A percentile compares a stretch with the other conserved stretches of the same genome.
These are phyloP conservation scores for Colletotrichum chrysophilum DNA, from an alignment of 2,329 filamentous ascomycete genomes.

Conservation along the genomic window DNA sequence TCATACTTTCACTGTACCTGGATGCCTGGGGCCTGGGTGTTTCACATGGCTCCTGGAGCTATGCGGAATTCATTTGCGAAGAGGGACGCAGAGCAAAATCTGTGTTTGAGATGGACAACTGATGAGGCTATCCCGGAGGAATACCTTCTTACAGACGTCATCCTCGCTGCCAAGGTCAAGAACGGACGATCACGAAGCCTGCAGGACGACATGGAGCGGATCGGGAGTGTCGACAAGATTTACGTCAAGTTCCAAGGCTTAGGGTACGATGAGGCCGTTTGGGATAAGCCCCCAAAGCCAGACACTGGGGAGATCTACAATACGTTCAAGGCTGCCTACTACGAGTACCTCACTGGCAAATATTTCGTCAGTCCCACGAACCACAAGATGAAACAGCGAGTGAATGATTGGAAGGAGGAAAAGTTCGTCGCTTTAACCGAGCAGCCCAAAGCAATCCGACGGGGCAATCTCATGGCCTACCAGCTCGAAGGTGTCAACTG, in stretches of 20 bases:
- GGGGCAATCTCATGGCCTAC: constrained; percentile 89
- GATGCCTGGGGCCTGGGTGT: constrained; percentile 91
- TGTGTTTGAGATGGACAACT: constrained; percentile 65
- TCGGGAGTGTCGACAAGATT: constrained; percentile 74
- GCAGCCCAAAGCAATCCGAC: constrained; percentile 76
- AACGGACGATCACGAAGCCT: not conserved
- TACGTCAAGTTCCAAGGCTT: constrained; percentile 93
- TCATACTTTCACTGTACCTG: constrained; percentile 86
- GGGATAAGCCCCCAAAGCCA: constrained; percentile 79
- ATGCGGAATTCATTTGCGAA: constrained; percentile 82
- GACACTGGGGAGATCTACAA: constrained; percentile 72
- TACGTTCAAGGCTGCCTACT: constrained; percentile 83
- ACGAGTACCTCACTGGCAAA: constrained; percentile 82
- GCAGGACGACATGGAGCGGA: constrained; percentile 72
- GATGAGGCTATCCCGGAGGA: constrained; percentile 88
- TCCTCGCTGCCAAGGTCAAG: constrained; percentile 71
- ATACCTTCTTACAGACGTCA: constrained; percentile 83
- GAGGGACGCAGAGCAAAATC: constrained; percentile 59
- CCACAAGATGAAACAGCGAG: constrained; percentile 67
- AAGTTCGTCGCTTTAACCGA: constrained; percentile 72
- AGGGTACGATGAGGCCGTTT: constrained; percentile 87
- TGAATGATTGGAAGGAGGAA: constrained; percentile 69
- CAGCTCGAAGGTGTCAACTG: constrained; percentile 94
- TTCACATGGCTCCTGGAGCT: constrained; percentile 64
- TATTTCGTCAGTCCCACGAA: constrained; percentile 67